These are phyloP conservation scores for Begonia loranthoides DNA, from an alignment of 306 rosid species.

Conservation along the genomic window DNA sequence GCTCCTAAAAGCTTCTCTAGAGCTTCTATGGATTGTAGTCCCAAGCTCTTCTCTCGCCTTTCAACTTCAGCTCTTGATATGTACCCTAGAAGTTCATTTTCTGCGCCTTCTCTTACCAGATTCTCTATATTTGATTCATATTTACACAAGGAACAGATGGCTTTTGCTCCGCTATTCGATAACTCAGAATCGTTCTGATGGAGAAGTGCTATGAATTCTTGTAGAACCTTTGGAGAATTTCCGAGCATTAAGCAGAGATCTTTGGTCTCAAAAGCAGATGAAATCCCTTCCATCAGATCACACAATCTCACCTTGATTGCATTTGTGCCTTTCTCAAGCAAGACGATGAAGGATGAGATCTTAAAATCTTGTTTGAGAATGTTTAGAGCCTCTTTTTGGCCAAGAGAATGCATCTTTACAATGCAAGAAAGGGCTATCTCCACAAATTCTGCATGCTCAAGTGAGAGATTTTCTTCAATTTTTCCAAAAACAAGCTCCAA, in stretches of 20 bases:
- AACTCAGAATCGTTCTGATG: conserved; percentile 21
- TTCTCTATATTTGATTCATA: conserved; percentile 24
- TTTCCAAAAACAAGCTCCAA: conserved; percentile 38
- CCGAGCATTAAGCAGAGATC: conserved; percentile 34
- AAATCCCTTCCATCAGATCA: conserved; percentile 30
- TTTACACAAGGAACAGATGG: conserved; percentile 35
- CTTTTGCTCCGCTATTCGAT: conserved; percentile 47
- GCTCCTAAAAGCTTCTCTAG: conserved; percentile 41
- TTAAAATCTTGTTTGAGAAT: conserved; percentile 34
- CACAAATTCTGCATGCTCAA: conserved; percentile 17
- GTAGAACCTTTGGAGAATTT: conserved; percentile 21
- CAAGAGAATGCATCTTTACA: conserved; percentile 27
- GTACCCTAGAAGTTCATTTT: conserved; percentile 40
- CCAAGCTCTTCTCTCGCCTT: conserved; percentile 22
- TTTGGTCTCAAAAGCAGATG: conserved; percentile 29
- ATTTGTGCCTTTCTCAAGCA: conserved; percentile 33
- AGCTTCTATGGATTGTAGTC: conserved; percentile 30
- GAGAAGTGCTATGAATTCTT: conserved; percentile 21
- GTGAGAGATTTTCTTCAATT: conserved; percentile 1
- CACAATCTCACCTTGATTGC: conserved; percentile 37
- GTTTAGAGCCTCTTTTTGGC: conserved; percentile 27
- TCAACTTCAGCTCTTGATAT: conserved; percentile 22
- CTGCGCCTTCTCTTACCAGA: conserved; percentile 35
- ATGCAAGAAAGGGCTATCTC: conserved; percentile 47
- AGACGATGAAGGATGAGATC: conserved; percentile 18